Evolutionary conservation across 2,329 filamentous ascomycete genomes (phyloP).

Genomic region (Aschersonia sp.): DNA sequence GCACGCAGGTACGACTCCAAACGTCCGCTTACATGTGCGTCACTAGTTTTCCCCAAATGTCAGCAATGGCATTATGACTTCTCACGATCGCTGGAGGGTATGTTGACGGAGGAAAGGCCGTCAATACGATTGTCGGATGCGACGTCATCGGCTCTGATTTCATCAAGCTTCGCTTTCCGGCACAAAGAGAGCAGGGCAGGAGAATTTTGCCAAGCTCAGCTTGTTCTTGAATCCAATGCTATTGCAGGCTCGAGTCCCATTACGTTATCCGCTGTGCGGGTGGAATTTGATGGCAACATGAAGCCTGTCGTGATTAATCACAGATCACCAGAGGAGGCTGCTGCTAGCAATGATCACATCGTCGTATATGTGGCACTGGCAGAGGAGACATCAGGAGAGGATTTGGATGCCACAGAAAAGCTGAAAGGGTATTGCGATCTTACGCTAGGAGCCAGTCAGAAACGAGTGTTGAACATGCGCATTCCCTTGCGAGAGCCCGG

Average conservation of each 20-base stretch:
- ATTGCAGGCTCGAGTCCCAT: constrained; percentile 36
- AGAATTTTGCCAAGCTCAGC: constrained; percentile 41
- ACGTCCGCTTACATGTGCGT: neutral
- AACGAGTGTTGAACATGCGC: constrained; percentile 54
- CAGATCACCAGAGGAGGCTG: constrained; percentile 6
- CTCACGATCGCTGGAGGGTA: constrained; percentile 36
- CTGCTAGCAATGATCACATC: constrained; percentile 4
- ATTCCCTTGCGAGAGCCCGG: constrained; percentile 70
- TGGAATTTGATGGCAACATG: constrained; percentile 43
- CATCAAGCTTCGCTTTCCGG: constrained; percentile 42
- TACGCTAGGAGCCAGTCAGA: constrained; percentile 50
- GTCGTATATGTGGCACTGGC: constrained; percentile 12
- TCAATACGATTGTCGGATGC: constrained; percentile 35
- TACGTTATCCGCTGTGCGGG: constrained; percentile 31
- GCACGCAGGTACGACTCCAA: neutral
- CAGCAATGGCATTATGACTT: constrained; percentile 49
- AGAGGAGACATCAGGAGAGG: constrained; percentile 11
- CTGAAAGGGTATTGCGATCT: constrained; percentile 47
- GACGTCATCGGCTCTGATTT: constrained; percentile 36
- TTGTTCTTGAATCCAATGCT: constrained; percentile 42
- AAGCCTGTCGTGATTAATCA: constrained; percentile 39
- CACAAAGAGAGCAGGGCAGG: constrained; percentile 46
- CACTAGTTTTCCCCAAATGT: constrained; percentile 36
- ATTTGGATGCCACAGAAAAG: constrained; percentile 16
- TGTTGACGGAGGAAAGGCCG: constrained; percentile 29